Percentiles rank a stretch among this genome's conserved stretches.
These are phyloP conservation scores for Calendula officinalis DNA, from an alignment of 129 eudicot genomes.

Conservation along the genomic window DNA sequence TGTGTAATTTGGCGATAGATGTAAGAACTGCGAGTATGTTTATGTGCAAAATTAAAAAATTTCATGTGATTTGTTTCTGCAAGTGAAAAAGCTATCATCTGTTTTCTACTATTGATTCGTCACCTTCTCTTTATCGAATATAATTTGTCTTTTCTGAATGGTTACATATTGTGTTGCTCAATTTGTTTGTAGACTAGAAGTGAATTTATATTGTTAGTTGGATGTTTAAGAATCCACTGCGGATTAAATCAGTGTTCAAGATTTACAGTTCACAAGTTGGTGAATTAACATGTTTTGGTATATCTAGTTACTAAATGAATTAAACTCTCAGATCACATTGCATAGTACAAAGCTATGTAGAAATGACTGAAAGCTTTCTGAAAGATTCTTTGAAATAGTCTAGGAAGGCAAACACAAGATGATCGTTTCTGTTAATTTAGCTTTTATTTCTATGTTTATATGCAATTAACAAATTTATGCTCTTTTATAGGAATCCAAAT, in stretches of 20 bases:
- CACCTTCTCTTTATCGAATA: slow-evolving; percentile 12
- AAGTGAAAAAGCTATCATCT: not conserved
- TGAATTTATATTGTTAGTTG: slow-evolving; percentile 2
- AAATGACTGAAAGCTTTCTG: not conserved
- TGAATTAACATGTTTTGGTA: no score
- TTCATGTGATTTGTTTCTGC: not conserved
- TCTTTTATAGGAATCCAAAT: slow-evolving; percentile 54
- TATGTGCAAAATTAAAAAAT: not conserved
- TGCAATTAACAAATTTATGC: slow-evolving; percentile 18
- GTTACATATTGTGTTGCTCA: not conserved
- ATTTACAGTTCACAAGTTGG: slow-evolving; percentile 12
- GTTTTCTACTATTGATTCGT: slow-evolving; percentile 10
- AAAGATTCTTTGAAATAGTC: no score
- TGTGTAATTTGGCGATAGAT: slow-evolving; percentile 12
- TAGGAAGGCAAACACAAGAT: not conserved
- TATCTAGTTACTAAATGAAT: not conserved
- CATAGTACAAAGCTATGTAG: slow-evolving; percentile 5
- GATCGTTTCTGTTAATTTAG: slow-evolving; percentile 6
- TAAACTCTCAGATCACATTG: not conserved
- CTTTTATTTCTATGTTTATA: not conserved
- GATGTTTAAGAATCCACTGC: not conserved
- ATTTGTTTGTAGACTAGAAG: not conserved
- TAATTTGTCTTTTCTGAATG: not conserved
- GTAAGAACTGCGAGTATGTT: not conserved
- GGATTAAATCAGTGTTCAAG: slow-evolving; percentile 9